Evolutionary conservation across 768 basidiomycete genomes (phyloP), one percentile per base, ranked within the genome.

Genomic region (Suillus luteus): DNA sequence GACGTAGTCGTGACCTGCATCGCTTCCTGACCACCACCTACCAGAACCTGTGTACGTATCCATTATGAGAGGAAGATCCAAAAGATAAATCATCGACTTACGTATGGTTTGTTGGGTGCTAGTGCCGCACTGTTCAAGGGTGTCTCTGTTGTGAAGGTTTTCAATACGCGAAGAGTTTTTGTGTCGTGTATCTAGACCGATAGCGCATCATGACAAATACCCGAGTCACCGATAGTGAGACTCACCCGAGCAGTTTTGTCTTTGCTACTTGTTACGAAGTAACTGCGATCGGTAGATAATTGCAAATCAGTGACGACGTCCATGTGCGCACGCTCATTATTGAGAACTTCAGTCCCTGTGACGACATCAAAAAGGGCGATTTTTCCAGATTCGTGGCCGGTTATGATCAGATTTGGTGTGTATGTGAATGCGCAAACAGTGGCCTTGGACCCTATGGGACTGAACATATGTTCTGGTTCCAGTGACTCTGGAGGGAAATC

Each of bases 11-110:
- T 98, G 59, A 99, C 97, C 71, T 81, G 88, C 94, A 95, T 96
- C 5, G 97, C 97, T 74, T 97, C 96, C 77, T 99, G 97, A 49
- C 97, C 97, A 76, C 97, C 96, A 51, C 97, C 97, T 27, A 97
- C 82, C 38, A 99, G 85, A 49, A 96, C 84, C 92, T 95, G 62
- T 9, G 55, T 38, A 48, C 40, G 2, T 9, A 5, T 24, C 15
- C 31, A 41, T 44, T 54, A n/a, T 35, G 15, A 51, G 48, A 61
- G 44, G 11, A 14, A n/a, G 22, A 38, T 41, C 17, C 12, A 41
- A 58, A 31, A 31, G 10, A 41, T 6, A 27, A 24, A 38, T 17
- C 19, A 27, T 35, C 37, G 3, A 75, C 86, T 67, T 63, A 92
- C 93, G 72, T 95, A 98, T 57, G 96, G 96, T 69, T 88, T 85